Evolutionary conservation across 2,329 filamentous ascomycete species (phyloP), one percentile per base, ranked within the genome.

Genomic region (Hypoxylon sp.): DNA sequence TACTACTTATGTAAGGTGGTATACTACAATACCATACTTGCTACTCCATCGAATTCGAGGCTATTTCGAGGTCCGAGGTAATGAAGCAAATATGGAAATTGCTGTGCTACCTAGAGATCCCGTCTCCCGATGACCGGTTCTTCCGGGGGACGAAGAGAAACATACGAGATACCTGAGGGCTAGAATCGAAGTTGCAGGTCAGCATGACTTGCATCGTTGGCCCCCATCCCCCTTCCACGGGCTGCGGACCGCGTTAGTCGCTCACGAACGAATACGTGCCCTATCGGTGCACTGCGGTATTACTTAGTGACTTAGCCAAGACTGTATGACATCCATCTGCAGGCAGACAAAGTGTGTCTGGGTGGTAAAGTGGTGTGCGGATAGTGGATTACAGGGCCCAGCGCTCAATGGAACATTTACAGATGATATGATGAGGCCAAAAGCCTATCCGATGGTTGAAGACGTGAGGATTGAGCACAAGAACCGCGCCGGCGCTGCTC

Each of bases 1-100:
- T 69, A 52, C 62, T 59, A 63, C 62, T 66, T 70, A 66, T 63
- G 62, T 66, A 60, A 68, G 66, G 59, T 68, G 35, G 68, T 68
- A 66, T 52, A 62, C 55, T 46, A 50, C 48, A 50, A 59, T 29
- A 29, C 46, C 57, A 67, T 59, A 26, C 39, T 33, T 39, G 37
- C 60, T 50, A 60, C 52, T 52, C 57, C 58, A 63, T 31, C 59
- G 54, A 54, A n/a, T 35, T 62, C 47, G 33, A 59, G 14, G 14
- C 29, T 33, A 33, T 60, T 60, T 50, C 47, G 59, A 54, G 10
- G 14, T 35, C 53, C 64, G 47, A 59, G 24, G 26, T 44, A 17
- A 42, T 8, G 22, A 29, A 19, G 19, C 44, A 39, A 22, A 42
- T 14, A 52, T 33, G 24, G 22, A 29, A 52, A 52, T 47, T 58